Evolutionary conservation across 108 stramenopile genomes (phyloP).

Genomic region (Cyclotella choctawhatcheeana): DNA sequence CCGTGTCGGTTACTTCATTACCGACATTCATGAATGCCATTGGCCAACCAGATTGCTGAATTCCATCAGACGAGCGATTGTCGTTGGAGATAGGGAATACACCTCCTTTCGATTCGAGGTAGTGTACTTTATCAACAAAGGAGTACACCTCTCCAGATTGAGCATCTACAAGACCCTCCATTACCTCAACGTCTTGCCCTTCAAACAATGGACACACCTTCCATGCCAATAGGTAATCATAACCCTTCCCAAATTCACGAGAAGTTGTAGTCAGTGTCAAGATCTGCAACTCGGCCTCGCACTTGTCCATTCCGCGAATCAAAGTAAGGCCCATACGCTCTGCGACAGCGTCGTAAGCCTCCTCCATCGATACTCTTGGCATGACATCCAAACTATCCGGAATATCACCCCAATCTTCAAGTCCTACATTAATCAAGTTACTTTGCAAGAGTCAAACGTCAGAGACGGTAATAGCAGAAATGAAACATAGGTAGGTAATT

Average conservation of each 20-base stretch:
- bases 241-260: background rate
- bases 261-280: background rate
- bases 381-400: background rate
- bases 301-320: background rate
- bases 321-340: background rate
- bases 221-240: background rate
- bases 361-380: background rate
- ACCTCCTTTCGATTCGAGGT: constrained; percentile 1
- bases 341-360: background rate
- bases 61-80: constrained; percentile 8
- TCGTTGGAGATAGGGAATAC: constrained; percentile 1
- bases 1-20: background rate
- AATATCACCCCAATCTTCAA: constrained; percentile 7
- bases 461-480: too few relatives aligned
- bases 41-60: constrained; percentile 22
- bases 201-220: constrained; percentile 2
- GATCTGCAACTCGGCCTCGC: background rate
- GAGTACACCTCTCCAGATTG: background rate
- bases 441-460: too few relatives aligned
- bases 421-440: constrained; percentile 18
- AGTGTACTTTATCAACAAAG: constrained; percentile 7
- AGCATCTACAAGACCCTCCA: constrained; percentile 2
- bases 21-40: constrained; percentile 33
- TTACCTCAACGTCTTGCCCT: background rate
- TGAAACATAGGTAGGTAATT: too few relatives aligned